Evolutionary conservation across 768 basidiomycete genomes (phyloP).

Genomic region (Lentinula aciculospora): DNA sequence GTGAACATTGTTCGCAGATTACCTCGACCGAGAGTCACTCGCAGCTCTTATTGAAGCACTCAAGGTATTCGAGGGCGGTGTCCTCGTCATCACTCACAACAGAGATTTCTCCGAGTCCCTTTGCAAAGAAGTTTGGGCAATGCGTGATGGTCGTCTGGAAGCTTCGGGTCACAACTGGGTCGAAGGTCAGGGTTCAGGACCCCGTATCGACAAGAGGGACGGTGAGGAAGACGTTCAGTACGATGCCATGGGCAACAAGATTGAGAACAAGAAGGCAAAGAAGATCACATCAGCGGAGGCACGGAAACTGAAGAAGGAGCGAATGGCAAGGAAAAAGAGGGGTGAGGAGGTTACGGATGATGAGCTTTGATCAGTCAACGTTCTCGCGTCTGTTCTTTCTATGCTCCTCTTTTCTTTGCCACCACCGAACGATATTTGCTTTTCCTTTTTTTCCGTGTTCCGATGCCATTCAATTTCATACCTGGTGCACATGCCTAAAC

Average conservation of each 20-base stretch:
- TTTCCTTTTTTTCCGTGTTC: constrained; percentile 3
- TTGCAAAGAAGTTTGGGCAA: constrained; percentile 98
- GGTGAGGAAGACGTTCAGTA: constrained; percentile 89
- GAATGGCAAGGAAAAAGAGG: constrained; percentile 84
- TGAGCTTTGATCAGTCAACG: constrained; percentile 34
- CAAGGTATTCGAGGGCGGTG: constrained; percentile 98
- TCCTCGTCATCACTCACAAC: constrained; percentile 96
- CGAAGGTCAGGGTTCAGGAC: constrained; percentile 93
- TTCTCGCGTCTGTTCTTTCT: not conserved
- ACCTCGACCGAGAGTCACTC: constrained; percentile 98
- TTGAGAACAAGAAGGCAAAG: constrained; percentile 79
- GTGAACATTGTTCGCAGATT: constrained; percentile 49
- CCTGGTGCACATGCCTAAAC: not conserved
- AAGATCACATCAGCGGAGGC: constrained; percentile 79
- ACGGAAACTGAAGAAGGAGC: constrained; percentile 95
- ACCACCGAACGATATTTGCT: constrained; percentile 2
- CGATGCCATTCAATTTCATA: not conserved
- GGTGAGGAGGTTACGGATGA: constrained; percentile 78
- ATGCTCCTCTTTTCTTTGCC: constrained; percentile 4
- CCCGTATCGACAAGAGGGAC: constrained; percentile 91
- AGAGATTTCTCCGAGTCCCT: constrained; percentile 98
- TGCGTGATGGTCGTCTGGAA: constrained; percentile 94
- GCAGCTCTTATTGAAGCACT: constrained; percentile 98
- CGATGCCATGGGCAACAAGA: constrained; percentile 99
- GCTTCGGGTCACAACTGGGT: constrained; percentile 99